Percentiles rank a stretch among this genome's conserved stretches.
Evolutionary conservation across 2,329 filamentous ascomycete genomes (phyloP).

Genomic region (Bipolaris oryzae): DNA sequence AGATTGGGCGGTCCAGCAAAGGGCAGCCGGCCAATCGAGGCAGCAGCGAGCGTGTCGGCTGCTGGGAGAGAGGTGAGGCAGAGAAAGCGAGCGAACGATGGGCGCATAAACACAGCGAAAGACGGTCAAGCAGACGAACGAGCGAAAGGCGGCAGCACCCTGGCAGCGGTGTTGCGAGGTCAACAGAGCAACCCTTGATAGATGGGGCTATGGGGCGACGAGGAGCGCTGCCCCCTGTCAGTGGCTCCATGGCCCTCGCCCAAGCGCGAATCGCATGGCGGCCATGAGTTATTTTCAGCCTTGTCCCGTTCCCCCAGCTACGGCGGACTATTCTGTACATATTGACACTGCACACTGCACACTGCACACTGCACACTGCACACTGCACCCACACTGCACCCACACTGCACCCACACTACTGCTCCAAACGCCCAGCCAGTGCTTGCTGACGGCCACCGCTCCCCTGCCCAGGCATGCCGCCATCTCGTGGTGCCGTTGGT

Average conservation of each 20-base stretch:
- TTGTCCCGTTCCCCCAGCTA: slow-evolving; percentile 10
- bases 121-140: slow-evolving; percentile 31
- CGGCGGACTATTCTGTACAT: background rate
- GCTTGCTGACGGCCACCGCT: background rate
- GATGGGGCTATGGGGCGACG: slow-evolving; percentile 14
- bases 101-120: slow-evolving; percentile 6
- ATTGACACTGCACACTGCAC: too few species aligned
- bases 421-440: background rate
- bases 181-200: slow-evolving; percentile 20
- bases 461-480: slow-evolving; percentile 1
- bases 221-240: slow-evolving; percentile 12
- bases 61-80: background rate
- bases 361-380: too few species aligned
- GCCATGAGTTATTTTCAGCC: slow-evolving; percentile 23
- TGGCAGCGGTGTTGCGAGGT: slow-evolving; percentile 33
- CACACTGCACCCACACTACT: too few species aligned
- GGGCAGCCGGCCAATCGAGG: slow-evolving; percentile 30
- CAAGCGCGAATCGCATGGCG: slow-evolving; percentile 14
- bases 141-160: slow-evolving; percentile 13
- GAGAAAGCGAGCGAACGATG: background rate
- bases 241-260: background rate
- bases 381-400: too few species aligned
- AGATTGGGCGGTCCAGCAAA: slow-evolving; percentile 34
- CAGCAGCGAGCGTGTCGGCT: slow-evolving; percentile 15
- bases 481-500: background rate